These are phyloP conservation scores for Phaeophleospora eucalypticola DNA, from an alignment of 2,329 filamentous ascomycete species.

Conservation along the genomic window DNA sequence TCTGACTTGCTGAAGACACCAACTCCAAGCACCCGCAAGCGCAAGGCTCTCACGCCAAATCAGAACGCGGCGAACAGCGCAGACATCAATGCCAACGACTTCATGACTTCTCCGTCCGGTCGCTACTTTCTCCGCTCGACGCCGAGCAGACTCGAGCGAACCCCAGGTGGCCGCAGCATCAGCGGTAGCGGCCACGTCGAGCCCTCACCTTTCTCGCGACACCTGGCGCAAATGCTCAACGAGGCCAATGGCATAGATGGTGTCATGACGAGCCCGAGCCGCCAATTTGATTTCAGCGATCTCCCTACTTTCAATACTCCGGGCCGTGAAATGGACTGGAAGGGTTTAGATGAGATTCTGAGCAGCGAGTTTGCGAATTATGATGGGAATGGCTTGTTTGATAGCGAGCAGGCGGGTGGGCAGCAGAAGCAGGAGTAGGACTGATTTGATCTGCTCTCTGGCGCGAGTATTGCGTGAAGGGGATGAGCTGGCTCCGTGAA, in stretches of 20 bases:
- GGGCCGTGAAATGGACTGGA: constrained; percentile 28
- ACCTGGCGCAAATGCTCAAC: constrained; percentile 61
- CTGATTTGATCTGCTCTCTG: neutral
- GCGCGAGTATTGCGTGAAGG: no score
- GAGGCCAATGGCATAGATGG: constrained; percentile 36
- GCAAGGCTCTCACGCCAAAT: constrained; percentile 28
- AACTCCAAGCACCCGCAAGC: constrained; percentile 37
- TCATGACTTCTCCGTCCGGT: constrained; percentile 32
- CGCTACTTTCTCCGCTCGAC: constrained; percentile 38
- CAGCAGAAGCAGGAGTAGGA: constrained; percentile 1
- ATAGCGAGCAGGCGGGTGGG: constrained; percentile 4
- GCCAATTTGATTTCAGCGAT: constrained; percentile 31
- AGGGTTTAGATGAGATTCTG: constrained; percentile 27
- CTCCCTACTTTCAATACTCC: constrained; percentile 31
- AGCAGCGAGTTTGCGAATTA: constrained; percentile 30
- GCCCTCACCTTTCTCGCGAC: constrained; percentile 57
- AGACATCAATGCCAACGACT: constrained; percentile 29
- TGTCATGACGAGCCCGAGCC: constrained; percentile 28
- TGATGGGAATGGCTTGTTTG: constrained; percentile 16
- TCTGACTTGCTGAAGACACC: constrained; percentile 45
- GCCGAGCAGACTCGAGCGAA: constrained; percentile 35
- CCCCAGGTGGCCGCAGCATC: constrained; percentile 26
- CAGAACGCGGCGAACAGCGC: constrained; percentile 26
- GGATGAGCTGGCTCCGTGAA: no score
- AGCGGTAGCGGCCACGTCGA: constrained; percentile 25